Evolutionary conservation across 75 land plant species (phyloP).

Genomic region (Ceratopteris richardii): DNA sequence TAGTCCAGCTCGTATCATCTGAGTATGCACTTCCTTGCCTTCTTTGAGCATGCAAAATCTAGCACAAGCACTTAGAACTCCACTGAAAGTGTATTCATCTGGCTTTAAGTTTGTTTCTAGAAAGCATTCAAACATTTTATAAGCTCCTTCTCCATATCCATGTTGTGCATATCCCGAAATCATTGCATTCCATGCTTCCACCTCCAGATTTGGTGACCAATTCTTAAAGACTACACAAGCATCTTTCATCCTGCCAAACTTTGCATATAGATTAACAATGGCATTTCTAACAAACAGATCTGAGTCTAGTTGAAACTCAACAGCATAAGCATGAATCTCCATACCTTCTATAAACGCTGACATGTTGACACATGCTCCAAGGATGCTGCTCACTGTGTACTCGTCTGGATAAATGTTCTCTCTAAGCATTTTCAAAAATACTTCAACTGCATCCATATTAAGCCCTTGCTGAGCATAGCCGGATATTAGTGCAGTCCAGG

Average conservation of each 20-base stretch:
- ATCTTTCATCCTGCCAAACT: conserved; percentile 28
- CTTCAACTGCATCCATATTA: conserved; percentile 3
- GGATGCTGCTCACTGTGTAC: not conserved
- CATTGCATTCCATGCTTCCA: conserved; percentile 40
- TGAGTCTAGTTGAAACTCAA: conserved; percentile 4
- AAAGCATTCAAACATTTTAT: conserved; percentile 25
- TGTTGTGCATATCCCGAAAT: conserved; percentile 26
- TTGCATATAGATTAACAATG: conserved; percentile 25
- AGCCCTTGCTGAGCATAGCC: conserved; percentile 9
- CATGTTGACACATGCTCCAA: not conserved
- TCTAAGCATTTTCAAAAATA: conserved; percentile 5
- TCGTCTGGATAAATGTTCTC: conserved; percentile 4
- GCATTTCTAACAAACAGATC: conserved; percentile 14
- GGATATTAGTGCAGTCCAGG: conserved; percentile 9
- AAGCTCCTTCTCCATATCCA: conserved; percentile 14
- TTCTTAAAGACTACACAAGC: conserved; percentile 34
- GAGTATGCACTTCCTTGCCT: conserved; percentile 17
- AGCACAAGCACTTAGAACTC: conserved; percentile 35
- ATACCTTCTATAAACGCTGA: not conserved
- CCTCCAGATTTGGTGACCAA: conserved; percentile 23
- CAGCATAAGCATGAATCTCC: conserved; percentile 4
- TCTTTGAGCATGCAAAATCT: conserved; percentile 17
- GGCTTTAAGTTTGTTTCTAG: conserved; percentile 10
- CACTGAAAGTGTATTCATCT: conserved; percentile 33
- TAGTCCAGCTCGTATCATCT: conserved; percentile 10